phyloP scores from a whole-genome alignment of 1,284 basidiomycete genomes.

The Ganoderma sinense region DNA sequence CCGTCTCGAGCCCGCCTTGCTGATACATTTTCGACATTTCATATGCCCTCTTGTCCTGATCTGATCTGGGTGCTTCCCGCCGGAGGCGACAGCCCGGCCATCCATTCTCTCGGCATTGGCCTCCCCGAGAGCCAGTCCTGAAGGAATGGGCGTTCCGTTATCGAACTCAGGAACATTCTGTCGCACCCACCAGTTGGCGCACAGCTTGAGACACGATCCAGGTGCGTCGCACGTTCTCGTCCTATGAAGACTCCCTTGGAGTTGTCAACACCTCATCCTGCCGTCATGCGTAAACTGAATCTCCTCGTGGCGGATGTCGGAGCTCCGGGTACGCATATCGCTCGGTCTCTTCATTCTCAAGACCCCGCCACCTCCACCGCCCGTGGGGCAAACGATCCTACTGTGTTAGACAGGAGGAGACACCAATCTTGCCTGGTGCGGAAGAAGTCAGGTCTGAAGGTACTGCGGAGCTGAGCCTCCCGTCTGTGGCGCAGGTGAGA shows the following conservation, averaged over 20 bases:
- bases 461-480: background rate
- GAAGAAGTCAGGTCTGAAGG: background rate
- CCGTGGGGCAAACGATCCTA: background rate
- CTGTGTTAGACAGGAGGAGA: background rate
- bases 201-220: background rate
- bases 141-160: background rate
- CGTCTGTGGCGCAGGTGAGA: background rate
- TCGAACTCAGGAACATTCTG: background rate
- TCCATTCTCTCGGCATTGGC: background rate
- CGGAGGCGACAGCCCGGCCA: background rate
- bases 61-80: background rate
- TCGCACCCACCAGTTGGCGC: background rate
- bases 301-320: background rate
- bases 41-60: background rate
- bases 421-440: background rate
- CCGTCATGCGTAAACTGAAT: background rate
- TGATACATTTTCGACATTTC: background rate
- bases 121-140: background rate
- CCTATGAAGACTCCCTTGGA: background rate
- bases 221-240: background rate
- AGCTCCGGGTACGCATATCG: background rate
- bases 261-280: background rate
- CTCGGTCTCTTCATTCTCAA: background rate
- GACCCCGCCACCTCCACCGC: too few species aligned
- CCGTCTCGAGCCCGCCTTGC: conserved; percentile 1